A percentile compares a stretch with the other conserved stretches of the same genome.
phyloP scores from a whole-genome alignment of 768 basidiomycete species.

The Agaricus blazei region DNA sequence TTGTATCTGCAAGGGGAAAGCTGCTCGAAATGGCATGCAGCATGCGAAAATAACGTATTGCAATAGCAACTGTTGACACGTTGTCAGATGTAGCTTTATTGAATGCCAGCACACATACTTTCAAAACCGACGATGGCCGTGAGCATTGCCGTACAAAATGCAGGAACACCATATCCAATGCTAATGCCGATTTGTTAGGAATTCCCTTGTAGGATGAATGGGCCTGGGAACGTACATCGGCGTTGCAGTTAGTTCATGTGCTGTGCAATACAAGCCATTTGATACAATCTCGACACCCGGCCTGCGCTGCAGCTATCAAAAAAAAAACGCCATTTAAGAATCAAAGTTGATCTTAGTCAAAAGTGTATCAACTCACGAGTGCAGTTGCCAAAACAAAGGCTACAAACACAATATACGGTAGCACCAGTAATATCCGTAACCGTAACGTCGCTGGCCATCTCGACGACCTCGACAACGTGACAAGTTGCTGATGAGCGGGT shows the following conservation, averaged over 20 bases:
- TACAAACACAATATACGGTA: conserved; percentile 35
- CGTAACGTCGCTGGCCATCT: conserved; percentile 11
- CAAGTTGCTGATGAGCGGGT: conserved; percentile 12
- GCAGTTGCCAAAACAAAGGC: conserved; percentile 33
- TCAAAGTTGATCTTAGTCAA: not conserved
- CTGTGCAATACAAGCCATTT: conserved; percentile 49
- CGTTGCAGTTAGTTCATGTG: conserved; percentile 14
- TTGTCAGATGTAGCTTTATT: not conserved
- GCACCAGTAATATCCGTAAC: conserved; percentile 11
- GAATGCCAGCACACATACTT: conserved; percentile 23
- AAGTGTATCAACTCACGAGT: conserved; percentile 24
- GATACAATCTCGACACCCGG: conserved; percentile 20
- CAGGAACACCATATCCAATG: conserved; percentile 30
- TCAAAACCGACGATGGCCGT: conserved; percentile 38
- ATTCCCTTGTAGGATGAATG: not conserved
- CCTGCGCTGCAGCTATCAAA: conserved; percentile 14
- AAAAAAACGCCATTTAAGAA: not conserved
- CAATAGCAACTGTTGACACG: conserved; percentile 33
- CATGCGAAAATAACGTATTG: conserved; percentile 36
- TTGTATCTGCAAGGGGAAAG: conserved; percentile 36
- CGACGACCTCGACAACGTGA: conserved; percentile 5
- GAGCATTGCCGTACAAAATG: conserved; percentile 38
- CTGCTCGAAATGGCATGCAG: conserved; percentile 29
- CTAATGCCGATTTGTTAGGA: conserved; percentile 11
- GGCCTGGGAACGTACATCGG: conserved; percentile 28